phyloP scores from a whole-genome alignment of 2,329 filamentous ascomycete genomes.

The Scleromitrula shiraiana region DNA sequence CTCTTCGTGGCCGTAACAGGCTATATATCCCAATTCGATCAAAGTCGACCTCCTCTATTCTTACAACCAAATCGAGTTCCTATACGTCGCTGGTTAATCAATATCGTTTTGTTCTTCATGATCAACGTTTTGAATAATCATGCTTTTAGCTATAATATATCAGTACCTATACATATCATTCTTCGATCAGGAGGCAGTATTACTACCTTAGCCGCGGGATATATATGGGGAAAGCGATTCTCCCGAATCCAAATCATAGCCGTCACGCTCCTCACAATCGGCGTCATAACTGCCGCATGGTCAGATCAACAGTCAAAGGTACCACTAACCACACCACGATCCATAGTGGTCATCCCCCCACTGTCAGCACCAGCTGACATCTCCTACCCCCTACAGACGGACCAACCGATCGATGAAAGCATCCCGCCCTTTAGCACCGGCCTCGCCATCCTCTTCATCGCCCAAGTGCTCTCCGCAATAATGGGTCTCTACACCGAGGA shows the following conservation, averaged over 20 bases:
- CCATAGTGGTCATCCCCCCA: neutral
- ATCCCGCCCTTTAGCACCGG: conserved; percentile 55
- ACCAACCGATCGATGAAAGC: conserved; percentile 23
- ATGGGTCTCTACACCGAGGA: conserved; percentile 95
- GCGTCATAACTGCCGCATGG: conserved; percentile 81
- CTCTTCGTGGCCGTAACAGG: conserved; percentile 73
- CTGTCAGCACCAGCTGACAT: conserved; percentile 12
- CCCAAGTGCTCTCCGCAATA: conserved; percentile 82
- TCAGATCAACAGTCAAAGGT: conserved; percentile 83
- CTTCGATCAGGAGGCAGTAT: conserved; percentile 91
- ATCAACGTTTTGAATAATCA: conserved; percentile 98
- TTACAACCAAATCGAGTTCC: conserved; percentile 73
- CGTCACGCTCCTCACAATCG: conserved; percentile 74
- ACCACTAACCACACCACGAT: no score
- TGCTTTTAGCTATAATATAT: conserved; percentile 95
- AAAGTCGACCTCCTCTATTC: conserved; percentile 59
- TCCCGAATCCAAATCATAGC: conserved; percentile 71
- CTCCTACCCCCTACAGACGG: conserved; percentile 16
- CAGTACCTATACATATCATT: conserved; percentile 94
- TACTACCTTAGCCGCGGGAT: conserved; percentile 88
- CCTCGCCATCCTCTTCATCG: conserved; percentile 74
- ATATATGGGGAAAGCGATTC: conserved; percentile 77
- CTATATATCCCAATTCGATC: conserved; percentile 67
- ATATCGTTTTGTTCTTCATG: conserved; percentile 82
- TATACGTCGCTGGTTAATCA: conserved; percentile 74